phyloP scores from a whole-genome alignment of 345 rosid species.

The Hibiscus trionum region DNA sequence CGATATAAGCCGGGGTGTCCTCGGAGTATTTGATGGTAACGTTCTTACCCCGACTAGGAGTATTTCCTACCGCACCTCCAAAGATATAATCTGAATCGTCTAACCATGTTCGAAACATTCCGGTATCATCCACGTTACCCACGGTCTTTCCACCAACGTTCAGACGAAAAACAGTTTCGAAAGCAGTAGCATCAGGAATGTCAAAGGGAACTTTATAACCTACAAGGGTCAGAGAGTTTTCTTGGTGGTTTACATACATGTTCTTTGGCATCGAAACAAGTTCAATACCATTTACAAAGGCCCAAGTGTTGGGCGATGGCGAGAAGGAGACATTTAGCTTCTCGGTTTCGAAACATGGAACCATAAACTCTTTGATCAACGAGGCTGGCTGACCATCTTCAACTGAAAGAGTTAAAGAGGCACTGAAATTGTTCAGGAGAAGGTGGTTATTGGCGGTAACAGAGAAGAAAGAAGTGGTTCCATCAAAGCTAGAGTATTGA shows the following conservation, averaged over 20 bases:
- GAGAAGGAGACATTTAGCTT: background rate
- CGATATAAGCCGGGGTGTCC: constrained; percentile 14
- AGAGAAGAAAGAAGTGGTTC: constrained; percentile 16
- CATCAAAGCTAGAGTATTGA: background rate
- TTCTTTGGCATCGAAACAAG: constrained; percentile 26
- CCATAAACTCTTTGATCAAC: constrained; percentile 9
- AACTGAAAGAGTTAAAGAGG: background rate
- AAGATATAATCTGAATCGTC: constrained; percentile 12
- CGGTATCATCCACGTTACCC: constrained; percentile 16
- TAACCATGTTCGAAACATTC: constrained; percentile 30
- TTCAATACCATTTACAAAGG: constrained; percentile 34
- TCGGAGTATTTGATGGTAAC: background rate
- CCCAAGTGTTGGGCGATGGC: constrained; percentile 1
- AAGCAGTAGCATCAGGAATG: background rate
- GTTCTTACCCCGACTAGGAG: accelerated
- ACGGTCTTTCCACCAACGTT: constrained; percentile 27
- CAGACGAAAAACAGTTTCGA: constrained; percentile 32
- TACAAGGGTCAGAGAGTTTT: constrained; percentile 12
- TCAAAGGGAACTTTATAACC: background rate
- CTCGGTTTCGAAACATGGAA: background rate
- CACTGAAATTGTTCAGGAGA: constrained; percentile 27
- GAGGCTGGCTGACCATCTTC: background rate
- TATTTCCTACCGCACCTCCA: background rate
- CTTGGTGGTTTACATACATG: constrained; percentile 9
- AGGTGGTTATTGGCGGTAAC: constrained; percentile 14